A percentile compares a stretch with the other conserved stretches of the same genome.
phyloP scores from a whole-genome alignment of 2,329 filamentous ascomycete genomes.

The Aspergillus pseudonomiae region DNA sequence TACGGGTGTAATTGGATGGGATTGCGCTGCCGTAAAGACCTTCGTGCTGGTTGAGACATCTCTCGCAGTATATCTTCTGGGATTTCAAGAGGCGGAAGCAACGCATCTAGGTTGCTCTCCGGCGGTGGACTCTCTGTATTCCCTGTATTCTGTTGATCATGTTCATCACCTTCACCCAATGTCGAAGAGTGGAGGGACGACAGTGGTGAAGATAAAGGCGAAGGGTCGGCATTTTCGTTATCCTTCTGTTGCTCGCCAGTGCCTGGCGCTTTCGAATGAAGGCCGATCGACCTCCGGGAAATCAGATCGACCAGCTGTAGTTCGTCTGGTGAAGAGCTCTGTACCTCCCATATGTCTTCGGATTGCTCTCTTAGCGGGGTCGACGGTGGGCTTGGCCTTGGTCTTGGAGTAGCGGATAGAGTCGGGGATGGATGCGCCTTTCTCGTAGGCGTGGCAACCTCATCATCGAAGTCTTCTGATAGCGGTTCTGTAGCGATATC shows the following conservation, averaged over 20 bases:
- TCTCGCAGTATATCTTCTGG: constrained; percentile 32
- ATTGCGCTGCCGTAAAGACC: constrained; percentile 48
- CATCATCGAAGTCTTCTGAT: background rate
- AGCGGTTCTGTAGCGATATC: background rate
- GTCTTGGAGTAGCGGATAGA: constrained; percentile 10
- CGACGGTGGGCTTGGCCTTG: constrained; percentile 11
- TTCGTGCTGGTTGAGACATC: constrained; percentile 30
- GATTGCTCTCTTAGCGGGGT: constrained; percentile 20
- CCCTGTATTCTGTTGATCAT: background rate
- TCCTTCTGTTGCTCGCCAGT: constrained; percentile 8
- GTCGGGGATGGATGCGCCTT: constrained; percentile 6
- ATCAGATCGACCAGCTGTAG: constrained; percentile 34
- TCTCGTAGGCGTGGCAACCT: constrained; percentile 1
- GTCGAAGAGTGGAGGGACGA: constrained; percentile 31
- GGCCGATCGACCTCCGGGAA: constrained; percentile 15
- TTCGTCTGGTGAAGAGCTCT: constrained; percentile 42
- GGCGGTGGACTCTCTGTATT: background rate
- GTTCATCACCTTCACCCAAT: constrained; percentile 13
- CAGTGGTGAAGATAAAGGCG: constrained; percentile 42
- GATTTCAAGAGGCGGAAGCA: constrained; percentile 28
- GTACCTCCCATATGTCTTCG: constrained; percentile 31
- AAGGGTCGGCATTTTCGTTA: constrained; percentile 27
- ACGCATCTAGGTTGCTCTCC: constrained; percentile 17
- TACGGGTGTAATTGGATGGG: constrained; percentile 55
- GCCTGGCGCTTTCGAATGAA: constrained; percentile 10